phyloP scores from a whole-genome alignment of 2,329 filamentous ascomycete genomes.

The Myriosclerotinia curreyana region DNA sequence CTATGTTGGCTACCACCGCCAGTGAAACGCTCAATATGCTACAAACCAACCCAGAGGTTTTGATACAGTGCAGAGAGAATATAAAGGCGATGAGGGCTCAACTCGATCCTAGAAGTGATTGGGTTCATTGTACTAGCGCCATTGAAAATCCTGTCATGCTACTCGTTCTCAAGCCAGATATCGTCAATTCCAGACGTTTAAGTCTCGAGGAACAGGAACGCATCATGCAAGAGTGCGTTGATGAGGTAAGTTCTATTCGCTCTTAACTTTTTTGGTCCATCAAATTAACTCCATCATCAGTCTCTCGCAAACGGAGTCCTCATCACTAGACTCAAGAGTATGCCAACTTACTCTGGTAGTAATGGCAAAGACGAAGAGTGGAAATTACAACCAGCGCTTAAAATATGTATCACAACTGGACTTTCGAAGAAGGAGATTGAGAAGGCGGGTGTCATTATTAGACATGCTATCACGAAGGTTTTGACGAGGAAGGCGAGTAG shows the following conservation, averaged over 20 bases:
- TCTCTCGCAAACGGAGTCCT: conserved; percentile 82
- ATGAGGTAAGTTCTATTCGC: conserved; percentile 66
- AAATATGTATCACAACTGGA: conserved; percentile 85
- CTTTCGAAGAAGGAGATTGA: conserved; percentile 93
- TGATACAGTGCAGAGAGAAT: conserved; percentile 78
- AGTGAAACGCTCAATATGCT: conserved; percentile 85
- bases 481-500: conserved; percentile 63
- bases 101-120: conserved; percentile 89
- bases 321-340: conserved; percentile 79
- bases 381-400: conserved; percentile 75
- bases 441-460: conserved; percentile 82
- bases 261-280: neutral
- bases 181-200: conserved; percentile 68
- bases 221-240: conserved; percentile 85
- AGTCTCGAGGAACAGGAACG: conserved; percentile 75
- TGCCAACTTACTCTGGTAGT: conserved; percentile 62
- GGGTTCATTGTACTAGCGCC: conserved; percentile 78
- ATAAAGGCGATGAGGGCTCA: conserved; percentile 82
- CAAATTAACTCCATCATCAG: conserved; percentile 46
- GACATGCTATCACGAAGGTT: conserved; percentile 92
- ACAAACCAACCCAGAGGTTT: conserved; percentile 80
- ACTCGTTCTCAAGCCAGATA: conserved; percentile 77
- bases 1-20: conserved; percentile 90
- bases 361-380: conserved; percentile 67
- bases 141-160: conserved; percentile 85